Base-by-base conservation (phyloP, 202 grass and related monocot species). In the Brachypodium distachyon region DNA sequence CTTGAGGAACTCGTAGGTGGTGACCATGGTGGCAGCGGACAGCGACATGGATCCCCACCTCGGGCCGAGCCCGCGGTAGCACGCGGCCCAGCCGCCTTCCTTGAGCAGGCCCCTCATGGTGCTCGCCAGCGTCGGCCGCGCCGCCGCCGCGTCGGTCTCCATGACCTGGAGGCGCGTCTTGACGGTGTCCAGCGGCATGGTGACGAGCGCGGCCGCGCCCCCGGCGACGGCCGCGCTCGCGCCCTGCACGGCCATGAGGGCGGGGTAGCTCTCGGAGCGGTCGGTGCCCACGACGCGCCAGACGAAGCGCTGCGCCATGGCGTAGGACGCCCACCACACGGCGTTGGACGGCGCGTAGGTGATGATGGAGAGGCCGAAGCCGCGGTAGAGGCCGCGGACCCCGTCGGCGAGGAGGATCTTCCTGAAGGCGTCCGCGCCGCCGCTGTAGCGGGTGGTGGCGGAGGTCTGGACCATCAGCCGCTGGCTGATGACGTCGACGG, bases 281-380 rank as follows among this genome's bases (percentile, higher is more conserved):
- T 71, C 71, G 46, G 73, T 39, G 4, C 87, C 87, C 6, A 99
- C 59, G 6, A 76, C 40, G 64, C 82, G 46, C 96, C 96, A 99
- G 37, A 94, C 80, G 33, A 83, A 6, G 26, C 89, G 80, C 79
- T 99, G 96, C 14, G 87, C 80, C 49, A 93, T 41, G 84, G 87
- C 84, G 85, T 99, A 99, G 73, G 89, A 81, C 0, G 89, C 84
- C 96, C 96, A 99, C 96, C 96, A 99, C 37, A 91, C 92, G 9
- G 96, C 96, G 65, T 93, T 99, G 36, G 89, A 99, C 14, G 96
- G 96, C 5, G 96, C 96, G 65, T 99, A 96, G 50, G 96, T 99
- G 51, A 99, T 63, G 79, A 95, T 85, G 34, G 96, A 99, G 47
- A 99, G 71, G 21, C 96, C 92, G 80, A 99, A 99, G 1, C 96